Evolutionary conservation across 1,139 yeast genomes (phyloP).

Genomic region (Pneumocystis wakefieldiae): DNA sequence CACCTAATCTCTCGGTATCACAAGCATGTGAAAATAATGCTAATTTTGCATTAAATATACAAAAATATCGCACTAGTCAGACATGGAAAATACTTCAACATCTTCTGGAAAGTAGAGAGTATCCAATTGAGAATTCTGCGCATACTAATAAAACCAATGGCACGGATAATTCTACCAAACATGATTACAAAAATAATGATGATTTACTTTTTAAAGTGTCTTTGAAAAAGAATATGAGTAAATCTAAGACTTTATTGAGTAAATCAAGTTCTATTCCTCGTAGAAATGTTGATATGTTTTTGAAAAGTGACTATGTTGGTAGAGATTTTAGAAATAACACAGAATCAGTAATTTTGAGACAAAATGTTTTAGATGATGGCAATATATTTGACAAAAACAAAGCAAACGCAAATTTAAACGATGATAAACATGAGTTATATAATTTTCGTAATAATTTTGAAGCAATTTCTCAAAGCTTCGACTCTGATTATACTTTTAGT

Average conservation of each 20-base stretch:
- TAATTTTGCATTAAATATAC: conserved; percentile 39
- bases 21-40: conserved; percentile 50
- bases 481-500: not conserved
- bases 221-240: not conserved
- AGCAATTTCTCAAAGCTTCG: not conserved
- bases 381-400: not conserved
- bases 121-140: not conserved
- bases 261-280: not conserved
- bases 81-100: conserved; percentile 45
- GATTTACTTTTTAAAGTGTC: not conserved
- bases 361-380: not conserved
- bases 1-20: conserved; percentile 31
- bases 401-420: not conserved
- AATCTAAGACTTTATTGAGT: not conserved
- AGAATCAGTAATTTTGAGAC: not conserved
- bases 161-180: not conserved
- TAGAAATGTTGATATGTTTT: not conserved
- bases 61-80: conserved; percentile 44
- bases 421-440: not conserved
- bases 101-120: not conserved
- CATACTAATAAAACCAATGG: not conserved
- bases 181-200: not conserved
- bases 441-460: not conserved
- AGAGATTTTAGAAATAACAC: not conserved
- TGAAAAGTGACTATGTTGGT: not conserved